These are phyloP conservation scores for Cicer yamashitae DNA, from an alignment of 306 rosid species.

Conservation along the genomic window DNA sequence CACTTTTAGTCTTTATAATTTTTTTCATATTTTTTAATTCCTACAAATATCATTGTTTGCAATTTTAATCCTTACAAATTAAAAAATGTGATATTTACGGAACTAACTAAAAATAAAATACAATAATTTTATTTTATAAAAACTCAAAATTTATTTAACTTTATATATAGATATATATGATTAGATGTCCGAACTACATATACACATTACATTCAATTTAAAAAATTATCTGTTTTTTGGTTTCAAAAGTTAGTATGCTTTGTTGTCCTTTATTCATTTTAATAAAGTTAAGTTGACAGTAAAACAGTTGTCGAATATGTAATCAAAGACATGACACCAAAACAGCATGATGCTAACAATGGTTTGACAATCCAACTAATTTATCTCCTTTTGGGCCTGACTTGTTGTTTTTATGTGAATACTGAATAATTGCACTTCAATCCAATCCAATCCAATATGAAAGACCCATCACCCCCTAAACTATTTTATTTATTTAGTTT, in stretches of 20 bases:
- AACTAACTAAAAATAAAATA: no score
- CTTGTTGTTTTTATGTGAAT: constrained; percentile 31
- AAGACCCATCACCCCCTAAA: not conserved
- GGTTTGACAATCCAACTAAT: constrained; percentile 47
- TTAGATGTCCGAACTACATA: no score
- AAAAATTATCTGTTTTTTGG: not conserved
- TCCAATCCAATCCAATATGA: constrained; percentile 14
- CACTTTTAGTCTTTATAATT: no score
- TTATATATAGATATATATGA: no score
- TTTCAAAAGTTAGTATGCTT: not conserved
- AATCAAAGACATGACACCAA: not conserved
- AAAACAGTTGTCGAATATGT: constrained; percentile 31
- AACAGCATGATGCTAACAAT: constrained; percentile 6
- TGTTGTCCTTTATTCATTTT: not conserved
- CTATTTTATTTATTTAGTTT: constrained; percentile 2
- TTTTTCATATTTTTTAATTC: no score
- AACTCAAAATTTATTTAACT: no score
- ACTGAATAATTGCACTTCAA: constrained; percentile 14
- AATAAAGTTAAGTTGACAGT: not conserved
- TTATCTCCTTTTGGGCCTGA: constrained; percentile 19
- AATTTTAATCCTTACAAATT: no score
- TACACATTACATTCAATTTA: not conserved
- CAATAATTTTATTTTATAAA: no score
- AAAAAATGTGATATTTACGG: no score
- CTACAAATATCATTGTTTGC: no score